Conservation (phyloP, 306 rosid genomes). For the apple (Malus domestica) region ASM211411v1 NC_041793.1:41293501-41294000, state of each 20-base stretch:
- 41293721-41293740: slow-evolving; percentile 10
- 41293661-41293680: too few species aligned
- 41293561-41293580: slow-evolving; percentile 57
- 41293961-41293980: too few species aligned
- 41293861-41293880: slow-evolving; percentile 42
- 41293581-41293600: slow-evolving; percentile 42
- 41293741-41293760: slow-evolving; percentile 39
- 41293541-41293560: slow-evolving; percentile 56
- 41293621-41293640: slow-evolving; percentile 40
- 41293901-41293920: slow-evolving; percentile 4
- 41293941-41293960: neutral
- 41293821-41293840: slow-evolving; percentile 56
- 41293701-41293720: too few species aligned
- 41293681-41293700: too few species aligned
- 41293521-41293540: slow-evolving; percentile 56
- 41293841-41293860: slow-evolving; percentile 26
- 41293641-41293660: slow-evolving; percentile 48
- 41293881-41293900: neutral
- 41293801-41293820: slow-evolving; percentile 27
- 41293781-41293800: slow-evolving; percentile 19
- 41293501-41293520: slow-evolving; percentile 25
- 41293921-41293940: slow-evolving; percentile 21
- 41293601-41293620: slow-evolving; percentile 53
- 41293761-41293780: slow-evolving; percentile 42
- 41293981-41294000: too few species aligned